A percentile compares a stretch with the other conserved stretches of the same genome.
phyloP scores from a whole-genome alignment of 2,329 filamentous ascomycete genomes.

The Fusarium sp. region DNA sequence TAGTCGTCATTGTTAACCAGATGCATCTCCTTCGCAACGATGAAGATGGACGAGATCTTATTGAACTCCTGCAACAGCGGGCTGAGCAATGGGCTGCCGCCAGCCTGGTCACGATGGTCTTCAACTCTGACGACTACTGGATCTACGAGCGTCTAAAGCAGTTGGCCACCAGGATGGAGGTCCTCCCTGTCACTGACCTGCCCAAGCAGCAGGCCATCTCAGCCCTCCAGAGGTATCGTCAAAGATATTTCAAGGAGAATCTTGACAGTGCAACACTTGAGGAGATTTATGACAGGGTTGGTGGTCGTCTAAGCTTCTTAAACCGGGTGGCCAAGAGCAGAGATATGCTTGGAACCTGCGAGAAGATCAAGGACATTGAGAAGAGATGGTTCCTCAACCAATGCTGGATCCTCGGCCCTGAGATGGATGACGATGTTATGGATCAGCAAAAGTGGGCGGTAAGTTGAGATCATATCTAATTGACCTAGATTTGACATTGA shows the following conservation, averaged over 20 bases:
- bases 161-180: constrained; percentile 92
- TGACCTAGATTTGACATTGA: constrained; percentile 6
- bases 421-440: constrained; percentile 97
- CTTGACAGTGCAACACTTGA: constrained; percentile 66
- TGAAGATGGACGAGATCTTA: constrained; percentile 88
- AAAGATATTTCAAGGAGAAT: constrained; percentile 74
- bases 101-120: constrained; percentile 87
- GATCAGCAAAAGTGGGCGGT: constrained; percentile 96
- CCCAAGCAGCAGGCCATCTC: constrained; percentile 77
- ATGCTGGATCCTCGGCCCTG: constrained; percentile 74
- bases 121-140: constrained; percentile 99
- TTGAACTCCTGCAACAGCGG: constrained; percentile 93
- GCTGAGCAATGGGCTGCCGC: constrained; percentile 96
- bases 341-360: constrained; percentile 81
- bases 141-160: constrained; percentile 94
- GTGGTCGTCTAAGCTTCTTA: constrained; percentile 86
- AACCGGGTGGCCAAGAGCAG: constrained; percentile 86
- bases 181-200: constrained; percentile 84
- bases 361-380: constrained; percentile 73
- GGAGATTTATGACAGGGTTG: constrained; percentile 83
- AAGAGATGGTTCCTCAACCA: constrained; percentile 81
- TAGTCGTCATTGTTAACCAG: constrained; percentile 94
- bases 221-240: constrained; percentile 81
- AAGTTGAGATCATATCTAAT: constrained; percentile 49
- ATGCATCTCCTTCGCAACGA: constrained; percentile 91